Evolutionary conservation across 2,329 filamentous ascomycete genomes (phyloP), one percentile per base, ranked within the genome.

Genomic region (Nannizziopsis barbatae): DNA sequence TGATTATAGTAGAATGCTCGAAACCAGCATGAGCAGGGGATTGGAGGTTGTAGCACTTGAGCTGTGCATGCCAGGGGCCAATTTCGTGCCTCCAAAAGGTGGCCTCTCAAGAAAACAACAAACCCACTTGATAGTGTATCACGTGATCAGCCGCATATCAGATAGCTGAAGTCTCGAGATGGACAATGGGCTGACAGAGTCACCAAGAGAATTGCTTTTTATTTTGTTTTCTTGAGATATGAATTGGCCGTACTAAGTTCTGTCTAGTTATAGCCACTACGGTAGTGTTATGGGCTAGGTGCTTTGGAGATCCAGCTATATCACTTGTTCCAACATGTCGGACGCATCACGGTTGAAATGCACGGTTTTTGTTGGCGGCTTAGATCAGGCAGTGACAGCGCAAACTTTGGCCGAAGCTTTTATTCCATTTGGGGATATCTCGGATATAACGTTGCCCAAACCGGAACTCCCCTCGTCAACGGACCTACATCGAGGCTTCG

Each of bases 371-470:
- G 86, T 98, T 45, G 89, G 89, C 54, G 90, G 90, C 30, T 79
- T 98, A 44, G 82, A 92, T 56, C 79, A 83, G 53, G 75, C 80
- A 45, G 88, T 94, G 50, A 90, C 83, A 10, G 72, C 74, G 33
- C 76, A 79, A 52, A 85, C 83, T 52, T 74, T 98, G 41, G 83
- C 88, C 59, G 86, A 93, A 60, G 89, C 89, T 48, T 98, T 98
- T 70, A 79, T 98, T 50, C 92, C 93, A 0, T 98, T 98, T 65
- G 92, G 93, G 61, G 90, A 95, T 65, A 90, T 98, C 53, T 81
- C 85, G 56, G 88, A 95, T 63, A 83, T 98, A 56, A 84, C 86
- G 43, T 71, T 98, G 12, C 92, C 92, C 15, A 93, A 92, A 66
- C 84, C 87, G 50, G 89, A 95, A 62, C 74, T 81, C 53, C 83